phyloP scores from a whole-genome alignment of 2,329 filamentous ascomycete species.

The Stagonosporopsis tanaceti region DNA sequence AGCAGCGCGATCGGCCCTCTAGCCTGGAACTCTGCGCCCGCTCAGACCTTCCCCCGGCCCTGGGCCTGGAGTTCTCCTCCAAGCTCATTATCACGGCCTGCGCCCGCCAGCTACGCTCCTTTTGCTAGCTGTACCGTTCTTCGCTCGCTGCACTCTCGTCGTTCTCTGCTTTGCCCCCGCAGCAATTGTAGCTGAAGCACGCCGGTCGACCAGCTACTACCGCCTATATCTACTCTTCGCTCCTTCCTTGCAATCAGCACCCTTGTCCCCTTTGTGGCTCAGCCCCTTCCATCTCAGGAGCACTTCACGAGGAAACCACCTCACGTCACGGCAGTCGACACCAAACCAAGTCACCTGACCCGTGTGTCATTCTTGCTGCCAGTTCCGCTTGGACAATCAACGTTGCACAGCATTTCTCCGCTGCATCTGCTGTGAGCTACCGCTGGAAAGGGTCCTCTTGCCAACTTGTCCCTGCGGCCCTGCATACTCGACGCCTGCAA shows the following conservation, averaged over 20 bases:
- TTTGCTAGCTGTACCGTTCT: constrained; percentile 14
- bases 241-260: constrained; percentile 22
- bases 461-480: constrained; percentile 16
- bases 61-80: constrained; percentile 23
- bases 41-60: constrained; percentile 30
- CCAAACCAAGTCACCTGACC: constrained; percentile 15
- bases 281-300: constrained; percentile 9
- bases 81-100: constrained; percentile 25
- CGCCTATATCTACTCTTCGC: constrained; percentile 14
- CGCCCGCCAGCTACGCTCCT: constrained; percentile 23
- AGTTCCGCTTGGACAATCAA: constrained; percentile 14
- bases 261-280: constrained; percentile 1
- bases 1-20: constrained; percentile 18
- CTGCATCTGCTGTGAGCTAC: constrained; percentile 26
- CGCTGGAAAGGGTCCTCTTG: constrained; percentile 23
- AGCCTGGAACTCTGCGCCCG: constrained; percentile 24
- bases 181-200: constrained; percentile 27
- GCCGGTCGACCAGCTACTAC: constrained; percentile 27
- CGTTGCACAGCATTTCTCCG: constrained; percentile 25
- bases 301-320: neutral
- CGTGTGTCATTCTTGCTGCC: constrained; percentile 27
- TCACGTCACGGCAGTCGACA: constrained; percentile 13
- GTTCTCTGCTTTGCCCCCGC: constrained; percentile 20
- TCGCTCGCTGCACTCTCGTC: constrained; percentile 19
- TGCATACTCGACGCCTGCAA: constrained; percentile 13